Evolutionary conservation across 23 red algal genomes (phyloP).

Genomic region (Chondrus crispus): DNA sequence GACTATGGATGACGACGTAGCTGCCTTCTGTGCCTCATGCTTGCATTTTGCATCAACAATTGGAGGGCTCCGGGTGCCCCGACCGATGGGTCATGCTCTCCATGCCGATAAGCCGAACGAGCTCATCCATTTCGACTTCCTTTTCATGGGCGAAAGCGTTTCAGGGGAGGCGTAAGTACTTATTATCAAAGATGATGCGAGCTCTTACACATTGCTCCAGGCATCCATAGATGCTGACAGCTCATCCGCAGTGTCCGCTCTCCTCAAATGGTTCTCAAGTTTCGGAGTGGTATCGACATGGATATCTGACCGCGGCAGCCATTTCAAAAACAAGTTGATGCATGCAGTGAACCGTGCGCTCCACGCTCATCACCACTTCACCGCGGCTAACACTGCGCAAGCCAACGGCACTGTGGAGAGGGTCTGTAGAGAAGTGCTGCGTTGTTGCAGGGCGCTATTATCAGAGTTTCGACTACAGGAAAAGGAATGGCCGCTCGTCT

Average conservation of each 20-base stretch:
- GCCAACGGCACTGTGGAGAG: neutral
- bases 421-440: neutral
- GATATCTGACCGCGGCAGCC: neutral
- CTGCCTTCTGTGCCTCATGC: neutral
- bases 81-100: neutral
- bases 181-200: neutral
- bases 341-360: neutral
- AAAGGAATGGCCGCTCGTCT: neutral
- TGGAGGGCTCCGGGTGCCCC: neutral
- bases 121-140: neutral
- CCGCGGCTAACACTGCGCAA: neutral
- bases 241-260: neutral
- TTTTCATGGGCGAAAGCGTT: neutral
- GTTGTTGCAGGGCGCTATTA: neutral
- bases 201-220: neutral
- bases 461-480: slow-evolving; percentile 7
- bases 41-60: neutral
- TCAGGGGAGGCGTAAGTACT: neutral
- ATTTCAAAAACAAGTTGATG: neutral
- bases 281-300: neutral
- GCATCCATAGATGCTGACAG: neutral
- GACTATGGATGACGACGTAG: neutral
- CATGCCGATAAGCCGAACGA: neutral
- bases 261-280: neutral
- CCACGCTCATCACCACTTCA: neutral